These are phyloP conservation scores for Hypoxylon sp. DNA, from an alignment of 2,329 filamentous ascomycete species.

Conservation along the genomic window DNA sequence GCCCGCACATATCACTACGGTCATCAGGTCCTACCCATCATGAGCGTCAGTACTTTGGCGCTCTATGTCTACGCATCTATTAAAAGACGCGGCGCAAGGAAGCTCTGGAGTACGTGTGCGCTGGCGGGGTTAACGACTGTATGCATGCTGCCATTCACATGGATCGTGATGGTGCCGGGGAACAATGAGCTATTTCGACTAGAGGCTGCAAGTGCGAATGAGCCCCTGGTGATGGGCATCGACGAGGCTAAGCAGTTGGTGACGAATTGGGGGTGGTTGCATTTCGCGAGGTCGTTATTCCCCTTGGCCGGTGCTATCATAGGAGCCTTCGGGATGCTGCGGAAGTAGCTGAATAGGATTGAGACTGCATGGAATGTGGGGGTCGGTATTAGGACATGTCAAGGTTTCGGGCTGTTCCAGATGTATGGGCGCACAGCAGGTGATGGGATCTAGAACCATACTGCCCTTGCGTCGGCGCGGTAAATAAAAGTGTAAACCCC, in stretches of 20 bases:
- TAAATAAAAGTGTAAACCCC: not conserved
- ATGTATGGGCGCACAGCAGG: not conserved
- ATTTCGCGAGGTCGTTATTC: conserved; percentile 5
- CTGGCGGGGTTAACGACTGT: conserved; percentile 51
- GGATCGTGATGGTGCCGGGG: conserved; percentile 55
- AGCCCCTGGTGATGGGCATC: conserved; percentile 19
- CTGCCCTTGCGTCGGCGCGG: not conserved
- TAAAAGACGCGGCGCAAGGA: conserved; percentile 12
- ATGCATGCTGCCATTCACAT: conserved; percentile 57
- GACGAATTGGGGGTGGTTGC: conserved; percentile 15
- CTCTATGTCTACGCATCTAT: conserved; percentile 49
- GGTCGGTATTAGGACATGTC: not conserved
- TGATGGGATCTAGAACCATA: not conserved
- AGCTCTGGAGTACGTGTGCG: conserved; percentile 6
- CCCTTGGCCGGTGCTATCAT: conserved; percentile 6
- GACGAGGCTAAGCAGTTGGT: conserved; percentile 42
- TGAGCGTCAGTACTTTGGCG: conserved; percentile 48
- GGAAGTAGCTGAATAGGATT: not conserved
- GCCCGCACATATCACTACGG: conserved; percentile 55
- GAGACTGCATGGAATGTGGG: no score
- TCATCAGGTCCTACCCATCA: conserved; percentile 51
- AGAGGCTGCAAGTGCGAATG: conserved; percentile 23
- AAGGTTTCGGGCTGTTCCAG: not conserved
- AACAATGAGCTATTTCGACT: conserved; percentile 53
- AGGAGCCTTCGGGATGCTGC: not conserved